Base-by-base conservation (phyloP, 2,329 filamentous ascomycete species). In the Colletotrichum tamarilloi region DNA sequence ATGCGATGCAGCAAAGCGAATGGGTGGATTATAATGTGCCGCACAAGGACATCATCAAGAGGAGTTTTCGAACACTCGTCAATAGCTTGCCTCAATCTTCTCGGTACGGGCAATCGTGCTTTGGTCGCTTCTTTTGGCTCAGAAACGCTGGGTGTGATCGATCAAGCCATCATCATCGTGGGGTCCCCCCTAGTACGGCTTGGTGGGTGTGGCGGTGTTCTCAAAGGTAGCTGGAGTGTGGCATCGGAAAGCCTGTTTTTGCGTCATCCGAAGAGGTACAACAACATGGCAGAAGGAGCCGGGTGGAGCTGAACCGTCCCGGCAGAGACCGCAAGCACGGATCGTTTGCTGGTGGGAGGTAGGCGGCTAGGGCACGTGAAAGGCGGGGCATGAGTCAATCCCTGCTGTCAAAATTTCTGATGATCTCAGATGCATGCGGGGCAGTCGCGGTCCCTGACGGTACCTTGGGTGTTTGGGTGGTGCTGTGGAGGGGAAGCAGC, bases 351-450 rank as follows among this genome's bases (percentile, higher is more conserved):
- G 58, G 42, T 42, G 16, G 14, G 14, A 7, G 68, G 16, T 12
- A 3, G n/a, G 24, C 24, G 9, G n/a, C 49, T 28, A 30, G 59
- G 30, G 57, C 72, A 74, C 72, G 72, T 74, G 72, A 72, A 74
- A 74, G 63, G 72, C 63, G 72, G 72, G 72, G 72, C 68, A 72
- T 46, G 38, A 72, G 57, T 62, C 57, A 72, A 67, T 58, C 68
- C 68, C 52, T 74, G 72, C 62, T 58, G 62, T 60, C 68, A 72
- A 72, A 73, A 72, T 38, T 59, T 74, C 68, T 68, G 68, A 74
- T 74, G 72, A 74, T 74, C 72, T 74, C 62, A 73, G 72, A 68
- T 68, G 68, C 57, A 74, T 74, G 72, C 72, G 72, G 72, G 72
- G 72, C 72, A 59, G 68, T 70, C 22, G 28, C 56, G 38, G 66